Base-by-base conservation (phyloP, 208 protist species). In the Leishmania lainsoni region DNA sequence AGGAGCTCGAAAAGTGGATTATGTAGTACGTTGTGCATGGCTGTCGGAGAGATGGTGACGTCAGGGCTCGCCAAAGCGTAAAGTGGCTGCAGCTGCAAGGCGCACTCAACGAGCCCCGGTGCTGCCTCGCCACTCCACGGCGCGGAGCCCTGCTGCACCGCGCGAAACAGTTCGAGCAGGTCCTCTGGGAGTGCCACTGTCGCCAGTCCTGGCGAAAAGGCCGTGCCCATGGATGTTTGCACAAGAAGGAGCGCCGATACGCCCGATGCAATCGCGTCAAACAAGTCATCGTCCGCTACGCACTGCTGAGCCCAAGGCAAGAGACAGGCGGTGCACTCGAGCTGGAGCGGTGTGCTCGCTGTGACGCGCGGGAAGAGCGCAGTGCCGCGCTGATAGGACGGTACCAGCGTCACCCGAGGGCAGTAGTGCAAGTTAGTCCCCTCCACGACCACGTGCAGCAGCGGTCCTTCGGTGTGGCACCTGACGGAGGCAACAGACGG, bases 381-480 rank as follows among this genome's bases (percentile, higher is more conserved):
- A 0, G 26, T 58, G 48, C 78, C 70, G 65, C 49, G 42, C 22
- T 49, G 66, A 29, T 74, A 56, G 49, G 65, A 70, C 58, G 78
- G 72, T 1, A 81, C 73, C 9, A 85, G 61, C 2, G 83, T 86
- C 9, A 94, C 35, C 3, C 79, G 81, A 35, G 91, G 87, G 17
- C 39, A 78, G 66, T 89, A 94, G 35, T 92, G 89, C 42, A 94
- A 65, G 66, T 90, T 88, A 16, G 20, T 22, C 26, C 91, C 91
- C 17, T 78, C 76, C 29, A 94, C 80, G 42, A 39, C 68, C 1
- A 87, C 56, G 66, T 73, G 80, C 29, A 92, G 68, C 22, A 80
- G 73, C 4, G 58, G 61, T 1, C 76, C 76, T 2, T 48, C 49
- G 14, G 52, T 66, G 32, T 65, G 56, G 76, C 84, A 86, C 17